Base-by-base conservation (phyloP, 768 basidiomycete species). In the Lentinula boryana region DNA sequence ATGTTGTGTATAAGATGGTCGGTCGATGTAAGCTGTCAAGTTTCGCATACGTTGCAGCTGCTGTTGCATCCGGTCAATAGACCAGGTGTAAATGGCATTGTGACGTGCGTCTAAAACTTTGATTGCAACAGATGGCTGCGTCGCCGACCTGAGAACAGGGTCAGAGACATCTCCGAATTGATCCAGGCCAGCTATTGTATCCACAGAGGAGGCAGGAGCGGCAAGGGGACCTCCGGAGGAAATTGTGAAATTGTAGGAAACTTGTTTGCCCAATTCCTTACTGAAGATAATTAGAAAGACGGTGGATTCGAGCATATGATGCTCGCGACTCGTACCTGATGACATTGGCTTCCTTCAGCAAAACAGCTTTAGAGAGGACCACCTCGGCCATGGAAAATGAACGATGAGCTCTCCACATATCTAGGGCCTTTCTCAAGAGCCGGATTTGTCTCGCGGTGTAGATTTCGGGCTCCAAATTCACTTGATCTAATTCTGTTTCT, bases 101-200 rank as follows among this genome's bases (percentile, higher is more conserved):
- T 96, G 84, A 49, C 85, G 84, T 69, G 87, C 87, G 78, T 99
- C 96, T 36, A 97, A 76, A 48, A 99, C 89, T 72, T 96, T 98
- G 76, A 98, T 79, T 31, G 87, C 89, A 8, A 95, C 88, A 7
- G 87, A 87, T 0, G 95, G 93, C 63, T 93, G 91, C 1, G 86
- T 85, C 5, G 82, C 76, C 3, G 87, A 87, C 5, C 84, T 80
- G 5, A 92, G 82, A 12, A 85, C 81, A 6, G 89, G 87, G 71
- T 95, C 93, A n/a, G 89, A 83, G 9, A 94, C 91, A 67, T 96
- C 93, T 18, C 94, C 96, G 68, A 98, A 93, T 68, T 95, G 89
- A 68, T 91, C 92, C 33, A 97, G 75, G 12, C 92, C 92, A 33
- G 88, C 89, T 64, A 94, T 89, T 31, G 87, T 88, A 70, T 94